These are phyloP conservation scores for Exophiala dermatitidis DNA, from an alignment of 2,329 filamentous ascomycete genomes.

Conservation along the genomic window DNA sequence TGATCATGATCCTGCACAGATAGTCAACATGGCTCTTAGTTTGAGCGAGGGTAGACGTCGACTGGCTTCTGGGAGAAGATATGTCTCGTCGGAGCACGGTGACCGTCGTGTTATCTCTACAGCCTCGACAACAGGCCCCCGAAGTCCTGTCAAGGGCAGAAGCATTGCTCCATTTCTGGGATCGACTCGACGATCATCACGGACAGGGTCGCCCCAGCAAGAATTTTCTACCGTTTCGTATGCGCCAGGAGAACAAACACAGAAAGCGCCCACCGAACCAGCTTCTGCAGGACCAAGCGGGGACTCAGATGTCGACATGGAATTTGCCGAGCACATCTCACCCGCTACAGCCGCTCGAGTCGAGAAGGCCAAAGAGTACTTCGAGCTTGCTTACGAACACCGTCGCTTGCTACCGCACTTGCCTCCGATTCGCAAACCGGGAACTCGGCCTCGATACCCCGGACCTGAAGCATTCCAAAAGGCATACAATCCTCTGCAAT, in stretches of 20 bases:
- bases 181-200: conserved; percentile 15
- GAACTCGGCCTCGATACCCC: conserved; percentile 10
- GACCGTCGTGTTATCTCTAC: conserved; percentile 19
- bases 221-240: conserved; percentile 29
- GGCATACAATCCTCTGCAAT: conserved; percentile 83
- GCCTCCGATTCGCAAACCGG: conserved; percentile 53
- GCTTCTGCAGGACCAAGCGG: conserved; percentile 24
- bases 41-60: conserved; percentile 71
- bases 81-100: conserved; percentile 32
- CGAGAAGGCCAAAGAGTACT: conserved; percentile 73
- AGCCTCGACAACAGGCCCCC: conserved; percentile 11
- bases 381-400: conserved; percentile 83
- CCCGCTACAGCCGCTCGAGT: conserved; percentile 72
- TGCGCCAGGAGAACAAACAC: conserved; percentile 19
- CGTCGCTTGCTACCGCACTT: conserved; percentile 69
- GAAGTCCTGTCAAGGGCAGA: conserved; percentile 10
- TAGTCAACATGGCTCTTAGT: conserved; percentile 85
- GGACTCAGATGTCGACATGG: conserved; percentile 29
- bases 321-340: conserved; percentile 53
- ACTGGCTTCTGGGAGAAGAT: conserved; percentile 47
- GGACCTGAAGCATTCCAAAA: conserved; percentile 41
- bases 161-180: conserved; percentile 20
- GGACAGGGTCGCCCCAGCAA: conserved; percentile 17
- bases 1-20: conserved; percentile 74
- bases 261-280: conserved; percentile 14